Conservation (phyloP, 2,329 filamentous ascomycete species). For the Penicillium sp. region DNA sequence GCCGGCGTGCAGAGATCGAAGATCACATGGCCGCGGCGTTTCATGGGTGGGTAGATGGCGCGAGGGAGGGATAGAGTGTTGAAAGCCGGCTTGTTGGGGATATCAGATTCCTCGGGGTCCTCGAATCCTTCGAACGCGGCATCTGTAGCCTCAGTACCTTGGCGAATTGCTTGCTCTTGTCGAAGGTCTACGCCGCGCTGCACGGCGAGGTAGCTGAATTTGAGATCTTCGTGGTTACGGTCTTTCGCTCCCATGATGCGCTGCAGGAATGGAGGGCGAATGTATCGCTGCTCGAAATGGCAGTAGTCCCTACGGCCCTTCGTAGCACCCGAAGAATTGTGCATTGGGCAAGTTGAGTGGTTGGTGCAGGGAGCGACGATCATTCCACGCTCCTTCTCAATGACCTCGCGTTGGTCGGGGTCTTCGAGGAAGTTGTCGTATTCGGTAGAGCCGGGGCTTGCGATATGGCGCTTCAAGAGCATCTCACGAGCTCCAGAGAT, state of each 20-base stretch:
- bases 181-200: constrained; percentile 69
- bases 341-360: constrained; percentile 87
- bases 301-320: constrained; percentile 83
- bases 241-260: constrained; percentile 64
- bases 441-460: constrained; percentile 53
- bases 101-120: constrained; percentile 31
- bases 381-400: constrained; percentile 59
- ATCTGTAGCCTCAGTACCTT: constrained; percentile 59
- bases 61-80: constrained; percentile 72
- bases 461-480: constrained; percentile 71
- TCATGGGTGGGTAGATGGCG: constrained; percentile 74
- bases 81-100: constrained; percentile 18
- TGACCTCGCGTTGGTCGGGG: constrained; percentile 21
- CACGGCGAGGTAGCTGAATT: constrained; percentile 85
- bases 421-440: constrained; percentile 41
- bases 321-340: constrained; percentile 65
- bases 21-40: constrained; percentile 82
- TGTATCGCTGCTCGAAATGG: constrained; percentile 84
- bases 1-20: constrained; percentile 87
- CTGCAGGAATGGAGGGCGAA: constrained; percentile 78
- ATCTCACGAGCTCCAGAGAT: constrained; percentile 80
- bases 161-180: constrained; percentile 38
- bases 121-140: constrained; percentile 73
- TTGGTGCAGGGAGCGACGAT: constrained; percentile 75
- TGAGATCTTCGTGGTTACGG: constrained; percentile 83